A percentile compares a stretch with the other conserved stretches of the same genome.
phyloP scores from a whole-genome alignment of 176 grass and related monocot species.

The Zoysia pacifica region DNA sequence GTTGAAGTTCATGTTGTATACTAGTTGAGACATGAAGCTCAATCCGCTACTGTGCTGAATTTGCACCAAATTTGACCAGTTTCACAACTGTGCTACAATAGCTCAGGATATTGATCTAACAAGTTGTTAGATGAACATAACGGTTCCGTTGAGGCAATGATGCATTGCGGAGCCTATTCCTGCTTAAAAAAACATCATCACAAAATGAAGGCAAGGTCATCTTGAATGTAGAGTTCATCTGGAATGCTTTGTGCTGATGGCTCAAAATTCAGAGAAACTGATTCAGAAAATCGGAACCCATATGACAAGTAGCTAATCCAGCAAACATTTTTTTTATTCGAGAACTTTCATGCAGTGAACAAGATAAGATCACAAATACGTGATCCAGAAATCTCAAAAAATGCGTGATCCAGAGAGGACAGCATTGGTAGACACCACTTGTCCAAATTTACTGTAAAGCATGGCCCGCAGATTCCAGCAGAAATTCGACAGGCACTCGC shows the following conservation, averaged over 20 bases:
- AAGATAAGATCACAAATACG: conserved; percentile 44
- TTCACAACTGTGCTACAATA: background rate
- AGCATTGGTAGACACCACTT: conserved; percentile 33
- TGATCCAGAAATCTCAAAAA: conserved; percentile 14
- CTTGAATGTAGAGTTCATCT: background rate
- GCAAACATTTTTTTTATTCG: background rate
- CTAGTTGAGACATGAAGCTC: background rate
- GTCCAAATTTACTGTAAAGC: conserved; percentile 21
- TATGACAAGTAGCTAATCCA: background rate
- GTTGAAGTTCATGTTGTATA: background rate
- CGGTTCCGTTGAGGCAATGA: background rate
- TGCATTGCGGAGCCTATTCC: too few relatives aligned
- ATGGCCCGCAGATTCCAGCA: conserved; percentile 21
- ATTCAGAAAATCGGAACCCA: background rate
- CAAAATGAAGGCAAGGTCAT: too few relatives aligned
- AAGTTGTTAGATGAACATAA: background rate
- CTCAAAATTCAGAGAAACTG: conserved; percentile 2
- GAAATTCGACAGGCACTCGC: conserved; percentile 28
- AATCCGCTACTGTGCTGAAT: background rate
- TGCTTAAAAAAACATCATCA: too few relatives aligned
- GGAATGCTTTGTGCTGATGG: background rate
- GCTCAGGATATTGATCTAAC: background rate
- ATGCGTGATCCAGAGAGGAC: conserved; percentile 23
- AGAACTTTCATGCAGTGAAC: background rate
- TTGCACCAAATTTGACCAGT: background rate